Evolutionary conservation across 306 rosid species (phyloP).

Genomic region (Echinosophora koreensis): DNA sequence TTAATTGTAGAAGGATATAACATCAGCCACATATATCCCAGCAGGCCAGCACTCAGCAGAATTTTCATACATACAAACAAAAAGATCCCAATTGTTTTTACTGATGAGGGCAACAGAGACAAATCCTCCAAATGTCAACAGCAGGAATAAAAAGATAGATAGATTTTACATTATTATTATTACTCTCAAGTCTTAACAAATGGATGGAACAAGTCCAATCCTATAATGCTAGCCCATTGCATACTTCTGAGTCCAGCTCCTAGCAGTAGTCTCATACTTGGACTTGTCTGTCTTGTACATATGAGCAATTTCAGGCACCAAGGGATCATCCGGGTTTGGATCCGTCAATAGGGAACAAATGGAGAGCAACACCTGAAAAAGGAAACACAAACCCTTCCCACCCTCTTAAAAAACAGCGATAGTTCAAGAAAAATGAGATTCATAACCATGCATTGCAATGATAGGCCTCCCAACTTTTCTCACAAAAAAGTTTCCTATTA

Average conservation of each 20-base stretch:
- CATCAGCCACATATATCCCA: slow-evolving; percentile 11
- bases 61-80: slow-evolving; percentile 31
- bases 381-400: slow-evolving; percentile 69
- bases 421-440: slow-evolving; percentile 37
- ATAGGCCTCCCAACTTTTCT: slow-evolving; percentile 14
- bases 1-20: not conserved
- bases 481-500: slow-evolving; percentile 4
- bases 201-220: slow-evolving; percentile 47
- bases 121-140: slow-evolving; percentile 51
- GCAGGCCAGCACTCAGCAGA: slow-evolving; percentile 12
- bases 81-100: not conserved
- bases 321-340: slow-evolving; percentile 87
- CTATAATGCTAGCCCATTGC: slow-evolving; percentile 74
- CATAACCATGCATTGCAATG: slow-evolving; percentile 45
- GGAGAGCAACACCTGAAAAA: slow-evolving; percentile 79
- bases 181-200: slow-evolving; percentile 34
- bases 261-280: slow-evolving; percentile 88
- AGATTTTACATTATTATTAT: slow-evolving; percentile 44
- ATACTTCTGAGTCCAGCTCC: slow-evolving; percentile 96
- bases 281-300: slow-evolving; percentile 82
- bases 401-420: slow-evolving; percentile 65
- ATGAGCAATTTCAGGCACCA: slow-evolving; percentile 88
- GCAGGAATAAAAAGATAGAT: slow-evolving; percentile 46
- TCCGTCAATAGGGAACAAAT: slow-evolving; percentile 89
- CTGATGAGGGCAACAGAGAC: slow-evolving; percentile 14